These are phyloP conservation scores for Microglena sp. DNA, from an alignment of 139 green algal genomes.

Conservation along the genomic window DNA sequence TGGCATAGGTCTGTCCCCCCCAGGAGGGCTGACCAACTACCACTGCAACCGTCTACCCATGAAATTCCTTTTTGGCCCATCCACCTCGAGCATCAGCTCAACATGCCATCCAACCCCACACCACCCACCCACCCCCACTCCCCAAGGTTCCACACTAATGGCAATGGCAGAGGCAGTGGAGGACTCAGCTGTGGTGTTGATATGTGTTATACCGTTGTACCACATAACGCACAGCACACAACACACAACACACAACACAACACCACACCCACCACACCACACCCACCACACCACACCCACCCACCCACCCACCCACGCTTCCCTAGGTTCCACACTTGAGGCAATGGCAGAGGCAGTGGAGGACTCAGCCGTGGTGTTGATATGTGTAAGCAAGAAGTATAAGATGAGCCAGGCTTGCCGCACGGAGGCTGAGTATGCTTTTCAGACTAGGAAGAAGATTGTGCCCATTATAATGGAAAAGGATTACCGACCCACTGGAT, in stretches of 20 bases:
- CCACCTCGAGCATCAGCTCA: too few species aligned
- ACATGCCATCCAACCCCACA: too few species aligned
- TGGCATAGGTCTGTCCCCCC: too few species aligned
- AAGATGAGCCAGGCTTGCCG: constrained; percentile 36
- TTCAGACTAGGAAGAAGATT: constrained; percentile 43
- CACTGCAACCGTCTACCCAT: too few species aligned
- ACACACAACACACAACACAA: too few species aligned
- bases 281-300: too few species aligned
- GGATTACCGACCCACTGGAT: constrained; percentile 37
- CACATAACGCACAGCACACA: constrained; percentile 42
- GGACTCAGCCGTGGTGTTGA: constrained; percentile 29
- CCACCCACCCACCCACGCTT: too few species aligned
- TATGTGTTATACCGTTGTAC: constrained; percentile 42
- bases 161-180: constrained; percentile 45
- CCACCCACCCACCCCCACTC: too few species aligned
- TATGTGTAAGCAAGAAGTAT: constrained; percentile 43
- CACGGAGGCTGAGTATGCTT: constrained; percentile 38
- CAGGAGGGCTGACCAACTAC: too few species aligned
- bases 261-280: too few species aligned
- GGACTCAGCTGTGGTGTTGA: constrained; percentile 29
- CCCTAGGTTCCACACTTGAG: constrained; percentile 37
- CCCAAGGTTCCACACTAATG: constrained; percentile 34
- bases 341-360: constrained; percentile 45
- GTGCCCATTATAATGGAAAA: constrained; percentile 27
- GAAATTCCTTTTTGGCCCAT: too few species aligned